phyloP scores from a whole-genome alignment of 163 green algal species.

The Smithsoniella earleae region DNA sequence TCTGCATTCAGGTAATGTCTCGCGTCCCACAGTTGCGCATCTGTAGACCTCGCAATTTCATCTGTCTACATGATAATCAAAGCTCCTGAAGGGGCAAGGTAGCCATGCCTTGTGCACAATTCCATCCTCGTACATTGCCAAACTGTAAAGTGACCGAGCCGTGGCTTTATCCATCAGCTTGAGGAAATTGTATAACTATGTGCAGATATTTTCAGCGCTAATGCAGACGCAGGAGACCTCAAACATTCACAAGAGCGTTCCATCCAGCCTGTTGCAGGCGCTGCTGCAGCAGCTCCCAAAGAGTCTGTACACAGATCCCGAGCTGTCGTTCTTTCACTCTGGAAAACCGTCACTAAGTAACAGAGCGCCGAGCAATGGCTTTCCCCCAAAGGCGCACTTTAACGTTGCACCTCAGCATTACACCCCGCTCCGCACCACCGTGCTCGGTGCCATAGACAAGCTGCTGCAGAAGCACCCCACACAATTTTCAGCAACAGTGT shows the following conservation, averaged over 20 bases:
- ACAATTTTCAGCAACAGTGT: not conserved
- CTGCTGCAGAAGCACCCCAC: not conserved
- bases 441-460: conserved; percentile 6
- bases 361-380: not conserved
- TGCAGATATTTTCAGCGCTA: not conserved
- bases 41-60: not conserved
- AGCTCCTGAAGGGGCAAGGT: not conserved
- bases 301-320: not conserved
- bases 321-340: no score
- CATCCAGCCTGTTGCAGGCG: not conserved
- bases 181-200: not conserved
- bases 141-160: no score
- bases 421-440: not conserved
- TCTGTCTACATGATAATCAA: not conserved
- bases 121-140: no score
- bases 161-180: no score
- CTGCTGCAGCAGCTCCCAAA: not conserved
- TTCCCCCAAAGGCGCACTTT: no score
- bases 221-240: not conserved
- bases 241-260: not conserved
- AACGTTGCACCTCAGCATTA: not conserved
- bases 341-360: no score
- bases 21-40: not conserved
- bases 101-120: no score
- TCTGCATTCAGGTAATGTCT: not conserved